A percentile compares a stretch with the other conserved stretches of the same genome.
These are phyloP conservation scores for Tuber melanosporum DNA, from an alignment of 495 filamentous ascomycete species.

Conservation along the genomic window DNA sequence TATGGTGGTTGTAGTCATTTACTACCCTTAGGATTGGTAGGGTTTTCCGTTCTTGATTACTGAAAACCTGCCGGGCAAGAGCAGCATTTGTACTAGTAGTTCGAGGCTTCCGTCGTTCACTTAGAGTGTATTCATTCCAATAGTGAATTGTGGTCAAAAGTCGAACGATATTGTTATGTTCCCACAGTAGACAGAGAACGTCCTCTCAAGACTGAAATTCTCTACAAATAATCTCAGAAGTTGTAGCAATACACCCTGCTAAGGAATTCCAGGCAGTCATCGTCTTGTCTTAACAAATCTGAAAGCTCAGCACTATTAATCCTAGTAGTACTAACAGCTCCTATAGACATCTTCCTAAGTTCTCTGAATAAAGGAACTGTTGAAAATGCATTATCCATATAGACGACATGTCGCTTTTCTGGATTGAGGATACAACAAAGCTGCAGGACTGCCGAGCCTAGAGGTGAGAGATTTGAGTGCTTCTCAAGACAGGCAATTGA, in stretches of 20 bases:
- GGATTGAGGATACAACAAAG: not conserved
- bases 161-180: not conserved
- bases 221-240: not conserved
- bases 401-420: not conserved
- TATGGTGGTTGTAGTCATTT: not conserved
- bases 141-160: not conserved
- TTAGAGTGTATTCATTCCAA: not conserved
- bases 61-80: not conserved
- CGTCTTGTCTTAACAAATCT: not conserved
- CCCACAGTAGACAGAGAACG: not conserved
- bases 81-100: not conserved
- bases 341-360: constrained; percentile 5
- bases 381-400: constrained; percentile 16
- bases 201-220: not conserved
- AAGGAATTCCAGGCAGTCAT: not conserved
- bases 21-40: not conserved
- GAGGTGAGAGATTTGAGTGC: not conserved
- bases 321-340: not conserved
- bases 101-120: not conserved
- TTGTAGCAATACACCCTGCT: not conserved
- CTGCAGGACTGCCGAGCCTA: not conserved
- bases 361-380: constrained; percentile 7
- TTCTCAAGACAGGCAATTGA: not conserved
- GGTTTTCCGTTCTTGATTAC: not conserved
- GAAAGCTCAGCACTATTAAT: not conserved